Evolutionary conservation across 192 early-diverging fungal species (phyloP), one percentile per base, ranked within the genome.

Genomic region (Cetraspora pellucida): DNA sequence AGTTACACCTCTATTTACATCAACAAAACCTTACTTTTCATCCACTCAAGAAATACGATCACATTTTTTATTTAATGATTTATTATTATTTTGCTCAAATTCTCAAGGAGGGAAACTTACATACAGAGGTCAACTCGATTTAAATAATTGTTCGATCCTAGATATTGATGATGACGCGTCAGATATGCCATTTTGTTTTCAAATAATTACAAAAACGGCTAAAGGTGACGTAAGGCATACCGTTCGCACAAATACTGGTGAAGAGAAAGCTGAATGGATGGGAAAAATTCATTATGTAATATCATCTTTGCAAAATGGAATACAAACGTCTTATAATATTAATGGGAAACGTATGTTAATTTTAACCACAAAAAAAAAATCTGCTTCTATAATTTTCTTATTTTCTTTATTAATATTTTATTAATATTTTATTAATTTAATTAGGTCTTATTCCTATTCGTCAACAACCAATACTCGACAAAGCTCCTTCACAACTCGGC

Each of bases 11-110:
- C 8, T 10, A 46, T 27, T 23, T 10, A 7, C 17, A 16, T n/a
- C 10, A 52, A 21, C 1, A 21, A 46, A 23, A 16, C 25, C 54
- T 3, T 50, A 17, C 16, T 66, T 54, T 44, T 6, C 10, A 23
- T 27, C 58, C 19, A 45, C 37, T 11, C 19, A 43, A 17, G 74
- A 76, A 54, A 17, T 31, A 54, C 74, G 61, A 28, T 30, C 45
- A 44, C 64, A 76, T 37, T 76, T 66, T 54, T 47, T 76, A 30
- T 76, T 76, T 57, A 76, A 76, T 55, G 74, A 76, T 50, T 2
- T 76, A 10, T 61, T 76, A 23, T 13, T 76, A 2, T 76, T 66
- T 21, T 76, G 74, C 19, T 30, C 45, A 17, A 27, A 76, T 43
- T 14, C 46, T 43, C 23, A 66, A 64, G 74, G 60, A 37, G 74